Percentiles rank a stretch among this genome's conserved stretches.
These are phyloP conservation scores for Hymenoscyphus repandus DNA, from an alignment of 2,329 filamentous ascomycete genomes.

Conservation along the genomic window DNA sequence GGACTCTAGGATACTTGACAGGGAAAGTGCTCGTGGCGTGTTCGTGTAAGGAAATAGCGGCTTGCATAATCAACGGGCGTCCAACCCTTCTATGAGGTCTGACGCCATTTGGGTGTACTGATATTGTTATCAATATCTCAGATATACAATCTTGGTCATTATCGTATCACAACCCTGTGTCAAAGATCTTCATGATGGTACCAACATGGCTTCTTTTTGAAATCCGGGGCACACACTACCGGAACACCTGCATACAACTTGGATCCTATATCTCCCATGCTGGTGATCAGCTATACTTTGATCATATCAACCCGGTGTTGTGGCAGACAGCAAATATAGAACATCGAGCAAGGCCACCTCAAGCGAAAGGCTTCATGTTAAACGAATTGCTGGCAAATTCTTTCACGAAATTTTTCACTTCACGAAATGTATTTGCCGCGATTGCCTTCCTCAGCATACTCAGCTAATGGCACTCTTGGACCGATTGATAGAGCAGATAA, in stretches of 20 bases:
- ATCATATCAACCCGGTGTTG: constrained; percentile 8
- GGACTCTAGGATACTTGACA: neutral
- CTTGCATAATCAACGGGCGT: neutral
- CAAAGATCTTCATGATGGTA: constrained; percentile 5
- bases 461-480: neutral
- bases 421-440: constrained; percentile 12
- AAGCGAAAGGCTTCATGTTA: neutral
- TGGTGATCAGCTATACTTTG: constrained; percentile 10
- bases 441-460: neutral
- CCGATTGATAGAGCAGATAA: constrained; percentile 29
- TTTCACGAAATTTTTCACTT: neutral
- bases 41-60: neutral
- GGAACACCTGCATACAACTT: constrained; percentile 7
- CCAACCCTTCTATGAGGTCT: neutral
- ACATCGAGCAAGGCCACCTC: constrained; percentile 1
- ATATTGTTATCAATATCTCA: neutral
- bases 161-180: constrained; percentile 3
- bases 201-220: constrained; percentile 9
- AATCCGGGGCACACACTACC: constrained; percentile 13
- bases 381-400: constrained; percentile 8
- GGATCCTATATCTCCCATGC: constrained; percentile 6
- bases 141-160: neutral
- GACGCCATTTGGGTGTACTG: neutral
- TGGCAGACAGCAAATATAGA: constrained; percentile 2
- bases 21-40: constrained; percentile 1